Conservation (phyloP, 2,329 filamentous ascomycete genomes). For the Fusarium agapanthi region DNA sequence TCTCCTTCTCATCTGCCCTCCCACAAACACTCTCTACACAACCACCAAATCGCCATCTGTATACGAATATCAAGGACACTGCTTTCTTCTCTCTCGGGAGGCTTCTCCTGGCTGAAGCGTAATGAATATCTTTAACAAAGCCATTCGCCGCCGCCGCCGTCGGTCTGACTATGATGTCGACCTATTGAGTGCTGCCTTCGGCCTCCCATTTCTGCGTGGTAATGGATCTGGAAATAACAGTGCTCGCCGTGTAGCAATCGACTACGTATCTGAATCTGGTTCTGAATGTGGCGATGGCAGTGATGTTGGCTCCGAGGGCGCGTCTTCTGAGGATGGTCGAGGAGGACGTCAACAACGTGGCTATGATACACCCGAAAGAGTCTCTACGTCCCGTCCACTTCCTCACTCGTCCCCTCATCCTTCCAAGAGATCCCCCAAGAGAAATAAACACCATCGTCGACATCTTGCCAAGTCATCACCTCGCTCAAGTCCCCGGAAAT, state of each 20-base stretch:
- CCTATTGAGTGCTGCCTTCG: conserved; percentile 42
- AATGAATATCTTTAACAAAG: conserved; percentile 36
- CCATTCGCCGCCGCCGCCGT: conserved; percentile 18
- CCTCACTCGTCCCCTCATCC: background rate
- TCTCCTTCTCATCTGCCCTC: conserved; percentile 10
- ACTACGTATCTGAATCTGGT: conserved; percentile 19
- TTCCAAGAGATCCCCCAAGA: background rate
- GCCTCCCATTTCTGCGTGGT: conserved; percentile 35
- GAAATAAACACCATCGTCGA: background rate
- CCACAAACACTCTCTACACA: background rate
- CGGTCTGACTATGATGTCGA: conserved; percentile 35
- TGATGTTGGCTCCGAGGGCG: conserved; percentile 6
- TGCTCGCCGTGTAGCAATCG: background rate
- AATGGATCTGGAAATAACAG: conserved; percentile 8
- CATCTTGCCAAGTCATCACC: conserved; percentile 4
- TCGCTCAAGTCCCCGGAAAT: conserved; percentile 4
- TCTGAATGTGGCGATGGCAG: background rate
- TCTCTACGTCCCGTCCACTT: background rate
- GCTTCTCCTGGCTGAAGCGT: background rate
- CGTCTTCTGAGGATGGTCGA: conserved; percentile 6
- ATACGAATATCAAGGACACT: background rate
- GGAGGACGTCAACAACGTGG: background rate
- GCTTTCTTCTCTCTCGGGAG: background rate
- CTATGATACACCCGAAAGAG: background rate
- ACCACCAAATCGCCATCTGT: background rate